Base-by-base conservation (phyloP, 2,329 filamentous ascomycete species). In the Colletotrichum costaricense region DNA sequence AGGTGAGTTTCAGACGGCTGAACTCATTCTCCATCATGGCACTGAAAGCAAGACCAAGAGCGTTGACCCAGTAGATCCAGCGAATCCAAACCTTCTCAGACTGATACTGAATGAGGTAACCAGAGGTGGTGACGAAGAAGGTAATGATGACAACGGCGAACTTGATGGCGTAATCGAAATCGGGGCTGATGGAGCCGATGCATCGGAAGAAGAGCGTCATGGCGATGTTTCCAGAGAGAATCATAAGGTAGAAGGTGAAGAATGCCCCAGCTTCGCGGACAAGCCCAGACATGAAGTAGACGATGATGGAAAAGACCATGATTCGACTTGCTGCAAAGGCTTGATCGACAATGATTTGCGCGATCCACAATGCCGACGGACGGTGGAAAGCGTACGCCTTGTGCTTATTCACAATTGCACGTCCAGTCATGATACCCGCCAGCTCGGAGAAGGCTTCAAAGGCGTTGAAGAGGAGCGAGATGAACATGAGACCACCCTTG, bases 1-100 rank as follows among this genome's bases (percentile, higher is more conserved):
- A 98, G 0, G 88, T 91, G 80, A 97, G 85, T 33, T 92, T 87
- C 55, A 94, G 86, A 12, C 89, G 84, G 46, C 88, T 87, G 78
- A 98, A 97, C 79, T 98, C 95, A 78, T 97, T 98, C 78, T 94
- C 90, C 94, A 97, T 97, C 82, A 98, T 82, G 2, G 91, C 86
- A 12, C 92, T 89, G 79, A 98, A 97, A 0, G 91, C 90, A 2
- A 97, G 87, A 58, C 93, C 94, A 0, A 95, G 84, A 0, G 92
- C 88, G 74, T 95, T 95, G 81, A 95, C 85, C 85, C 92, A 96
- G 83, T 91, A 94, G 73, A 96, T 91, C 94, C 94, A 97, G 22
- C 93, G 86, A 6, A 95, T 81, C 92, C 94, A 96, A 4, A 92
- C 91, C 77, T 95, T 92, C 77, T 94, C 90, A 2, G 86, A 89